Conservation (phyloP, 208 protist species). For the Trypanosoma caninum region DNA sequence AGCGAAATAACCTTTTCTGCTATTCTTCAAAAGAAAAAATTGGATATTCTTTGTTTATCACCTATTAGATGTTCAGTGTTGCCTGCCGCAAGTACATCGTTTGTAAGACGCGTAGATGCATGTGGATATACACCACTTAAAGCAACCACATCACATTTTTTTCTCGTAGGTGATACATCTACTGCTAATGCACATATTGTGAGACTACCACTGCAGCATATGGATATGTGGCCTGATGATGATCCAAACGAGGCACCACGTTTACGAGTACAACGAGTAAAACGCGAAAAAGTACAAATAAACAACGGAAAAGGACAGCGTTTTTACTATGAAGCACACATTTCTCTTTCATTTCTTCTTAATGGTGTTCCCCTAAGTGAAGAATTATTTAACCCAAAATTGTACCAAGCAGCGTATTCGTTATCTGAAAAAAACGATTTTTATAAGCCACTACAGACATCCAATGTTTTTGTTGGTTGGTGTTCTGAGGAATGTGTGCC, state of each 20-base stretch:
- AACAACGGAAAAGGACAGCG: not conserved
- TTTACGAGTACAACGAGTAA: conserved; percentile 1
- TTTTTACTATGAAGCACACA: conserved; percentile 74
- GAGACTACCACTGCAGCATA: conserved; percentile 9
- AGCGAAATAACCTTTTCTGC: conserved; percentile 27
- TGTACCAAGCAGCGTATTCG: not conserved
- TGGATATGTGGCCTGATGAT: conserved; percentile 1
- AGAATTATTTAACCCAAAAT: not conserved
- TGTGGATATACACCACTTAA: conserved; percentile 50
- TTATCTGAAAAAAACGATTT: not conserved
- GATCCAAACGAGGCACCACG: conserved; percentile 2
- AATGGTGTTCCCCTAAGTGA: conserved; percentile 10
- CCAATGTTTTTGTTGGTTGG: conserved; percentile 32
- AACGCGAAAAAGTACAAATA: not conserved
- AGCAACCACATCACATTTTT: conserved; percentile 25
- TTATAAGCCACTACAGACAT: conserved; percentile 13
- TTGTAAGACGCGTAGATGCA: conserved; percentile 50
- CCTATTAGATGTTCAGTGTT: conserved; percentile 40
- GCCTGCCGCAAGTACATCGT: conserved; percentile 50
- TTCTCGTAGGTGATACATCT: conserved; percentile 46
- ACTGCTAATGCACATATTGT: conserved; percentile 24
- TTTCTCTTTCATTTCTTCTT: conserved; percentile 58
- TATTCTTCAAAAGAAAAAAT: conserved; percentile 22
- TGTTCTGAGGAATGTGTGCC: conserved; percentile 28
- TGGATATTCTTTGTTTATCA: conserved; percentile 33